Evolutionary conservation across 2,329 filamentous ascomycete species (phyloP).

Genomic region (Alternaria sp.): DNA sequence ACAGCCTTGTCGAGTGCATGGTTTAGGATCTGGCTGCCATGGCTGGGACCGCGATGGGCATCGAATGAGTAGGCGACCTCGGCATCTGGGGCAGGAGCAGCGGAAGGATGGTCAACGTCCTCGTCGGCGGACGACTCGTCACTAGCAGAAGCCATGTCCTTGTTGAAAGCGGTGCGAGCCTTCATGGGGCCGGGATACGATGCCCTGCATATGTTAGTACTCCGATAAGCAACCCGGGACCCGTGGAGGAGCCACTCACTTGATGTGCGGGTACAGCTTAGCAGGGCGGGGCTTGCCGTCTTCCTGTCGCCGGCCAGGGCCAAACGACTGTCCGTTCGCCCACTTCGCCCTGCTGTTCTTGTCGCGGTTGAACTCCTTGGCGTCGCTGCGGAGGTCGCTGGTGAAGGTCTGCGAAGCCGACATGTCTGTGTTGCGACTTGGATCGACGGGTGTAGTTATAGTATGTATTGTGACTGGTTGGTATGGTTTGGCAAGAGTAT

Average conservation of each 20-base stretch:
- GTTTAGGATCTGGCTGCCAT: slow-evolving; percentile 64
- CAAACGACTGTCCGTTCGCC: slow-evolving; percentile 53
- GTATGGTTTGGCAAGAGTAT: background rate
- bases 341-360: slow-evolving; percentile 59
- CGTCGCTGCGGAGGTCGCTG: slow-evolving; percentile 61
- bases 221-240: background rate
- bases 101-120: slow-evolving; percentile 52
- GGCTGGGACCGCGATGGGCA: slow-evolving; percentile 55
- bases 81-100: slow-evolving; percentile 56
- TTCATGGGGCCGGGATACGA: slow-evolving; percentile 38
- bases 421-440: slow-evolving; percentile 41
- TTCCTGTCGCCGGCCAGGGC: slow-evolving; percentile 46
- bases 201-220: slow-evolving; percentile 28
- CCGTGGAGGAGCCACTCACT: slow-evolving; percentile 30
- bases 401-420: slow-evolving; percentile 56
- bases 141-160: slow-evolving; percentile 52
- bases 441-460: slow-evolving; percentile 3
- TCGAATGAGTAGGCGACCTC: slow-evolving; percentile 63
- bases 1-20: slow-evolving; percentile 64
- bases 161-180: slow-evolving; percentile 47
- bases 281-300: slow-evolving; percentile 47
- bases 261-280: slow-evolving; percentile 37
- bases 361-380: slow-evolving; percentile 60
- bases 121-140: slow-evolving; percentile 54
- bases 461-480: background rate